These are phyloP conservation scores for Zarea fungicola DNA, from an alignment of 2,329 filamentous ascomycete species.

Conservation along the genomic window DNA sequence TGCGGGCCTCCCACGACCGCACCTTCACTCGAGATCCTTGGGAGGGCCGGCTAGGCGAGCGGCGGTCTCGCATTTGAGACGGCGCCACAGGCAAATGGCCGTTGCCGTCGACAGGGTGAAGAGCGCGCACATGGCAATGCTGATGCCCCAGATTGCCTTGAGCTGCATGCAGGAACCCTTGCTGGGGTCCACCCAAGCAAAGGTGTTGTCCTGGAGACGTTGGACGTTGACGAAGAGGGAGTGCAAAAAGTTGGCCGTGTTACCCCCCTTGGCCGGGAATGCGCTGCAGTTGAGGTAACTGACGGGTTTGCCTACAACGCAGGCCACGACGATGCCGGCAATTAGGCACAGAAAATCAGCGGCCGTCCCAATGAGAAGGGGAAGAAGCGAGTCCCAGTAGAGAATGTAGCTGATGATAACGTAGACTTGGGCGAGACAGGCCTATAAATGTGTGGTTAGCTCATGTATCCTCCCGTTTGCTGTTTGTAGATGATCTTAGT, in stretches of 20 bases:
- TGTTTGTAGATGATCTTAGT: neutral
- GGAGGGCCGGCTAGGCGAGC: conserved; percentile 23
- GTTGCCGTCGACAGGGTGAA: conserved; percentile 60
- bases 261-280: conserved; percentile 36
- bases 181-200: conserved; percentile 46
- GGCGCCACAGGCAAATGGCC: conserved; percentile 57
- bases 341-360: conserved; percentile 67
- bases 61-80: conserved; percentile 38
- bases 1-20: conserved; percentile 37
- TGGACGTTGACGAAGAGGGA: conserved; percentile 39
- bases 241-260: conserved; percentile 40
- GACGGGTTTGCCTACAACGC: conserved; percentile 73
- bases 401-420: conserved; percentile 74
- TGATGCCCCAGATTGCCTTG: conserved; percentile 82
- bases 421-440: conserved; percentile 75
- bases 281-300: conserved; percentile 68
- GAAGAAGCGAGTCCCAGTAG: conserved; percentile 70
- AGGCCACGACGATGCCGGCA: conserved; percentile 70
- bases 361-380: conserved; percentile 62
- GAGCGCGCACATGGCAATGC: conserved; percentile 70
- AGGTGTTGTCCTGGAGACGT: conserved; percentile 25
- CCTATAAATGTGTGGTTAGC: conserved; percentile 42
- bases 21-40: conserved; percentile 49
- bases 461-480: too few species aligned
- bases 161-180: conserved; percentile 71